Evolutionary conservation across 2,329 filamentous ascomycete species (phyloP).

Genomic region (Fusarium hostae): DNA sequence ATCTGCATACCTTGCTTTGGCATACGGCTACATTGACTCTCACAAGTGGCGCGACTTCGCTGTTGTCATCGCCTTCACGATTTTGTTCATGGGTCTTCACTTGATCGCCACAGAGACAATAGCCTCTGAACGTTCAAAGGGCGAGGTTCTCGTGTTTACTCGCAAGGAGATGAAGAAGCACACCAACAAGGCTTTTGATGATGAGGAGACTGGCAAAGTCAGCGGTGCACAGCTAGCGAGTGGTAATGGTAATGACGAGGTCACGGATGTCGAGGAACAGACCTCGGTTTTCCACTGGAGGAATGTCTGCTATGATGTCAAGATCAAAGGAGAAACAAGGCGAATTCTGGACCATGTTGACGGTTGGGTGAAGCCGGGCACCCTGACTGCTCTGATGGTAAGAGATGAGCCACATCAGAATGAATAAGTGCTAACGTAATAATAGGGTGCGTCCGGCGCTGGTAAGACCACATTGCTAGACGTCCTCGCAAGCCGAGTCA

Average conservation of each 20-base stretch:
- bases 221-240: slow-evolving; percentile 58
- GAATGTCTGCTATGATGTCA: slow-evolving; percentile 77
- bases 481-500: slow-evolving; percentile 81
- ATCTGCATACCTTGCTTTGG: slow-evolving; percentile 17
- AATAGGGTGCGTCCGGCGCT: slow-evolving; percentile 79
- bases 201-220: slow-evolving; percentile 13
- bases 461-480: slow-evolving; percentile 90
- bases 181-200: slow-evolving; percentile 61
- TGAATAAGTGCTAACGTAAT: slow-evolving; percentile 84
- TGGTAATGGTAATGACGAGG: slow-evolving; percentile 60
- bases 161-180: slow-evolving; percentile 37
- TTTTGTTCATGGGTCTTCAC: slow-evolving; percentile 36
- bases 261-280: slow-evolving; percentile 36
- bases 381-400: slow-evolving; percentile 77
- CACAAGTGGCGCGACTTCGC: slow-evolving; percentile 40
- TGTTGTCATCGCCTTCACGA: slow-evolving; percentile 34
- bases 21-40: slow-evolving; percentile 28
- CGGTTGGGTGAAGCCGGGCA: slow-evolving; percentile 79
- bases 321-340: slow-evolving; percentile 70
- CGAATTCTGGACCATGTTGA: slow-evolving; percentile 76
- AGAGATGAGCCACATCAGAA: slow-evolving; percentile 74
- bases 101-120: slow-evolving; percentile 34
- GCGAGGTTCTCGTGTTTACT: slow-evolving; percentile 39
- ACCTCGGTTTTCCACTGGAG: slow-evolving; percentile 72
- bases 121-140: slow-evolving; percentile 38